Evolutionary conservation across 2,329 filamentous ascomycete species (phyloP), one percentile per base, ranked within the genome.

Genomic region (Alternaria sp.): DNA sequence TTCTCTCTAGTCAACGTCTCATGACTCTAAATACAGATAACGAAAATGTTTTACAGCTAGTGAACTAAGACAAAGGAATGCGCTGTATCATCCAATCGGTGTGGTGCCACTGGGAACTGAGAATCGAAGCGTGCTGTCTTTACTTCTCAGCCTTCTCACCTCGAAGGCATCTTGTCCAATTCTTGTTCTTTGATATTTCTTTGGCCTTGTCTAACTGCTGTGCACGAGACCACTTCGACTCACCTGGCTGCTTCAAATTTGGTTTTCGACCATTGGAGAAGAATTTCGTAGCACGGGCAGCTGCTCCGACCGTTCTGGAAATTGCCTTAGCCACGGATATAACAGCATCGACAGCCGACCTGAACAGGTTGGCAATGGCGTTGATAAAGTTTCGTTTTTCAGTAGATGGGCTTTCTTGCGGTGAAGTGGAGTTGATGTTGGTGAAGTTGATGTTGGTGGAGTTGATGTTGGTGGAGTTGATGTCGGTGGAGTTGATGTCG

Each of bases 61-160:
- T 40, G n/a, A 40, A 40, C 36, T 40, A 17, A 3, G 36, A 40
- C 36, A 40, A 40, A 40, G 36, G 36, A 17, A 40, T 3, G 36
- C 36, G 36, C 36, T 40, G 36, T 40, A 17, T 40, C 36, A 40
- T 40, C 36, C 5, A 40, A 40, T 40, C 36, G n/a, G 36, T 40
- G 36, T 17, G 36, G 2, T 40, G 36, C 36, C 36, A 40, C n/a
- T 40, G n/a, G 36, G 15, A 40, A 40, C 36, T 40, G 15, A 40
- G 36, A 4, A 40, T 40, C 36, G 36, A 40, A 40, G 36, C n/a
- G 51, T 25, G 51, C 44, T n/a, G 44, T 12, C 25, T 26, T 52
- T 62, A 62, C 26, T 62, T 62, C 49, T 58, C 40, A 17, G 60
- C 54, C 47, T 62, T 58, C 19, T 62, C 54, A 43, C 60, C 60